Base-by-base conservation (phyloP, 2,329 filamentous ascomycete genomes). In the Madurella mycetomatis region DNA sequence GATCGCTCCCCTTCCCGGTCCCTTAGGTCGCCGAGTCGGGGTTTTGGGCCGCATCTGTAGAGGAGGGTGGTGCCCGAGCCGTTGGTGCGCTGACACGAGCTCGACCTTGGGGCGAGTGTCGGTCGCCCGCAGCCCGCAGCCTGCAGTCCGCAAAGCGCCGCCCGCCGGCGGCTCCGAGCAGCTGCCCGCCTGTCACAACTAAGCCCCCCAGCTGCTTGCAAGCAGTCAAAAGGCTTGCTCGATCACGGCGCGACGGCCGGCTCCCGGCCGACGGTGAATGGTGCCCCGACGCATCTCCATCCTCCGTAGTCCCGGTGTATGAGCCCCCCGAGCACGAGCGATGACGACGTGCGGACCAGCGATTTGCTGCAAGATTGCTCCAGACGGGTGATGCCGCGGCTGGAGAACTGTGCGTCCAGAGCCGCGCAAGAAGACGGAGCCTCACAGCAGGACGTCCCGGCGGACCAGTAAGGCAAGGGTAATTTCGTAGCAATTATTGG, bases 1-100 rank as follows among this genome's bases (percentile, higher is more conserved):
- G 61, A 63, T 60, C 56, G 44, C 54, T 58, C 53, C 59, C 56
- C 54, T 62, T 60, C 56, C 51, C 54, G 55, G 54, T 56, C 51
- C 55, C 51, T 25, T 7, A 58, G 61, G 62, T 63, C 62, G 57
- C 61, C 62, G 61, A 63, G 41, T 62, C 62, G 62, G 62, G 60
- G 57, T 64, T 63, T 62, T 12, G 13, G 61, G 57, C 61, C 61
- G 62, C 61, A 60, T 56, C 40, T 44, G 49, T 56, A 53, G 45
- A 55, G 59, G 45, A 54, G 49, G 55, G 78, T 76, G 55, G 83
- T 81, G 1, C 80, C 81, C 37, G 78, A 81, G 18, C 80, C 79
- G 57, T 82, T 75, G 41, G 58, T 49, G 37, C 40, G 34, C 49
- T 41, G 32, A 47, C 37, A 47, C 49, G 15, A 31, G 18, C 2